Conservation (phyloP, 23 red algal species). For the Gracilaria domingensis region DNA sequence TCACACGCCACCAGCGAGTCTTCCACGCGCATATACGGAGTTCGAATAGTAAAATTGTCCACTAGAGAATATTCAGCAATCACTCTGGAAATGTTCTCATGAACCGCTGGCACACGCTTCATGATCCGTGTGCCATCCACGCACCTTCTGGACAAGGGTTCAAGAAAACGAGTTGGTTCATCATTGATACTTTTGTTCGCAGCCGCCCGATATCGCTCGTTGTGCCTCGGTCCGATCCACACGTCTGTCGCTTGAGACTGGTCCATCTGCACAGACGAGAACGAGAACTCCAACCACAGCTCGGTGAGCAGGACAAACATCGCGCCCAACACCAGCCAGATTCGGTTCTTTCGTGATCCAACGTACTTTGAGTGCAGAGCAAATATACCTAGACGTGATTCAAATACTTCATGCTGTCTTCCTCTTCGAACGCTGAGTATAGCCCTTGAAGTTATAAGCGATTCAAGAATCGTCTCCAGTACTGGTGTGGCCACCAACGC, state of each 20-base stretch:
- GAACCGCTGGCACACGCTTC: neutral
- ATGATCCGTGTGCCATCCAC: neutral
- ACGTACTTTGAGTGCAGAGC: conserved; percentile 31
- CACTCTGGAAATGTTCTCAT: neutral
- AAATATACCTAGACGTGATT: conserved; percentile 32
- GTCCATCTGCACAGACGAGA: neutral
- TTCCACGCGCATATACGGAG: conserved; percentile 2
- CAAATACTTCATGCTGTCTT: conserved; percentile 5
- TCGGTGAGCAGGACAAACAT: neutral
- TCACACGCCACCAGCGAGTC: conserved; percentile 32
- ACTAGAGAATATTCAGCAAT: conserved; percentile 8
- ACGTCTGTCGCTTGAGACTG: neutral
- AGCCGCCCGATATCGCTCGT: neutral
- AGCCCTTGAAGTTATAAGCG: conserved; percentile 8
- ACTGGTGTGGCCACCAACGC: conserved; percentile 8
- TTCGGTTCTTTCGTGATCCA: neutral
- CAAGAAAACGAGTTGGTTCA: conserved; percentile 11
- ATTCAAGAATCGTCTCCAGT: neutral
- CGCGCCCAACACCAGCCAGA: conserved; percentile 12
- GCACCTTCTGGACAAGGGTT: neutral
- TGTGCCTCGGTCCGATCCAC: conserved; percentile 2
- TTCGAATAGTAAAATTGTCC: neutral
- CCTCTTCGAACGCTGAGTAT: neutral
- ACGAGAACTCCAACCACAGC: conserved; percentile 28
- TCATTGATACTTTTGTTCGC: neutral